Evolutionary conservation across 106 monocot genomes (phyloP), one percentile per base, ranked within the genome.

Genomic region (Dendrobium catenatum): DNA sequence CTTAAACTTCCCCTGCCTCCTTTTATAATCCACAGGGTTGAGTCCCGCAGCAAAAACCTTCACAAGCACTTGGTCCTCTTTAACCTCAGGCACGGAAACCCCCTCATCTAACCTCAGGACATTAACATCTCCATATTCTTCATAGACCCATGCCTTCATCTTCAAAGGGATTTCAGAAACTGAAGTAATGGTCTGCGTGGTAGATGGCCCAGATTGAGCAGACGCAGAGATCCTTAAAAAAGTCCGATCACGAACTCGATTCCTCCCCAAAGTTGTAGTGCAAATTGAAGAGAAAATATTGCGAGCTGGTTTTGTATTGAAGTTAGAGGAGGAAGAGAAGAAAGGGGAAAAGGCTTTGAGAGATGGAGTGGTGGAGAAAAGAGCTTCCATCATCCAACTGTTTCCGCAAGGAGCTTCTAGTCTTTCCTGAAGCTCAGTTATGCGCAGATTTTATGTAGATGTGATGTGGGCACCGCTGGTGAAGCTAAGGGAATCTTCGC

Each of bases 121-220:
- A 31, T 79, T 77, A 27, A 82, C 87, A 29, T 85, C 93, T 8
- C 98, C 95, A 77, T 98, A 98, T 24, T 86, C 94, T 18, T 86
- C 87, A 61, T 98, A 98, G 6, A 91, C 85, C 95, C 93, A 95
- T 0, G 89, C 93, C 85, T 89, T 95, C 98, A 98, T 98, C 82
- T 87, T 74, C 15, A 81, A 58, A 19, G 98, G 98, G 55, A 89
- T 55, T 29, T 77, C 29, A 0, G 75, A 18, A 6, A 16, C 82
- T 3, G 77, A 73, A 10, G 83, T 42, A 1, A 68, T 9, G 16
- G 87, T 77, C 31, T 80, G 76, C 5, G 83, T 55, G 5, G 85
- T 75, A 42, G 80, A 77, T 3, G 80, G 22, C 9, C 41, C 68
- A n/a, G 85, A 80, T 20, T 81, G 24, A 11, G 88, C 73, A 56